Conservation (phyloP, 2,329 filamentous ascomycete genomes). For the Trichoderma oligosporum region DNA sequence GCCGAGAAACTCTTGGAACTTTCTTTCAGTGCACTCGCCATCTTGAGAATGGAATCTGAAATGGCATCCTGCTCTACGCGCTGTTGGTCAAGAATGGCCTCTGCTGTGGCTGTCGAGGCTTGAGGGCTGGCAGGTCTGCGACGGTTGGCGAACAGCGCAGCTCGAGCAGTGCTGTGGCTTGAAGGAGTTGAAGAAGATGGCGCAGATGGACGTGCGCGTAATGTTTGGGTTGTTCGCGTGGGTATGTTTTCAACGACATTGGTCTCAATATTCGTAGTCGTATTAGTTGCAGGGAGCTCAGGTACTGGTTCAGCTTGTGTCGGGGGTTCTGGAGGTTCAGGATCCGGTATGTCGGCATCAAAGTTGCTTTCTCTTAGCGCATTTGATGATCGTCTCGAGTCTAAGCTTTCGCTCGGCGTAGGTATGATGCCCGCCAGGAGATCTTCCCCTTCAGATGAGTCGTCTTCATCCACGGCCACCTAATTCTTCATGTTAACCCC, state of each 20-base stretch:
- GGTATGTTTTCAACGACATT: slow-evolving; percentile 21
- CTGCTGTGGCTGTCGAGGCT: slow-evolving; percentile 52
- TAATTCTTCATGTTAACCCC: slow-evolving; percentile 23
- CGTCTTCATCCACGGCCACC: slow-evolving; percentile 37
- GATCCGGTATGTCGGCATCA: slow-evolving; percentile 33
- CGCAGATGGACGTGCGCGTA: slow-evolving; percentile 34
- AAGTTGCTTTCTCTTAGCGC: slow-evolving; percentile 22
- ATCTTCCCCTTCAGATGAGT: slow-evolving; percentile 54
- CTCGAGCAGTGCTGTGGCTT: slow-evolving; percentile 38
- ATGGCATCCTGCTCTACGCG: slow-evolving; percentile 79
- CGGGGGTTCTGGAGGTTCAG: slow-evolving; percentile 46
- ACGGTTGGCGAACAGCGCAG: slow-evolving; percentile 43
- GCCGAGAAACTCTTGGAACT: slow-evolving; percentile 68
- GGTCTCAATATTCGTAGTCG: slow-evolving; percentile 13
- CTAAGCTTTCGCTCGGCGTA: slow-evolving; percentile 52
- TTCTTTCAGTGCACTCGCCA: slow-evolving; percentile 73
- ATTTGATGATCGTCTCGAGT: slow-evolving; percentile 36
- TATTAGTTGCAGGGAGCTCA: slow-evolving; percentile 14
- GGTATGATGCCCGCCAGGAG: slow-evolving; percentile 52
- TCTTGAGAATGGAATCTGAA: slow-evolving; percentile 73
- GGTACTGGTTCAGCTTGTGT: slow-evolving; percentile 21
- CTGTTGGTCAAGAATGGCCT: slow-evolving; percentile 72
- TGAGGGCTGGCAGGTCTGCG: slow-evolving; percentile 36
- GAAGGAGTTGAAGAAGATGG: slow-evolving; percentile 24
- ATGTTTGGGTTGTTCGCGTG: slow-evolving; percentile 34